phyloP scores from a whole-genome alignment of 306 rosid species.

The Fragaria nilgerrensis region DNA sequence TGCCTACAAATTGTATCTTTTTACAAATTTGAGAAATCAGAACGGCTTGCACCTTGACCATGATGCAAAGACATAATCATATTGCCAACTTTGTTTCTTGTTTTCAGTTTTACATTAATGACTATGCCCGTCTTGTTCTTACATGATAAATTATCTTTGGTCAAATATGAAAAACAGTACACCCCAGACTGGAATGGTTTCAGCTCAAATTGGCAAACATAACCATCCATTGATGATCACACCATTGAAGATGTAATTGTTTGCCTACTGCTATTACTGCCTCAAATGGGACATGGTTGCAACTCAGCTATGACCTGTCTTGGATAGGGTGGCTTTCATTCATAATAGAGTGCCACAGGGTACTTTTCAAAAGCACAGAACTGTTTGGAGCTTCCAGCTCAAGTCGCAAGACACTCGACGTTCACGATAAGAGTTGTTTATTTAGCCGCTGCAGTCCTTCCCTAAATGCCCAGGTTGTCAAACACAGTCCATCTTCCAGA shows the following conservation, averaged over 20 bases:
- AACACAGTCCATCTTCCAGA: no score
- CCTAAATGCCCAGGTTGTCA: not conserved
- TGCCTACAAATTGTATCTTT: conserved; percentile 15
- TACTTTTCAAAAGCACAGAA: not conserved
- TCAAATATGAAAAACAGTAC: not conserved
- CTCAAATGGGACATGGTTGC: not conserved
- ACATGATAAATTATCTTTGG: not conserved
- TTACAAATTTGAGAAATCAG: conserved; percentile 26
- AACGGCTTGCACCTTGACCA: conserved; percentile 4
- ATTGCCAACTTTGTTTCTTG: not conserved
- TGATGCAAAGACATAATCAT: not conserved
- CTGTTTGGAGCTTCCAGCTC: not conserved
- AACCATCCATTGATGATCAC: not conserved
- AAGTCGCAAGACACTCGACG: not conserved
- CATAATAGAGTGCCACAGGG: not conserved
- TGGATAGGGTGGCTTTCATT: not conserved
- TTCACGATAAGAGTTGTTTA: not conserved
- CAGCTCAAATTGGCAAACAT: not conserved
- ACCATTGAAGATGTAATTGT: not conserved
- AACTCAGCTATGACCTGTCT: not conserved
- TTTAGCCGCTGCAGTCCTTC: not conserved
- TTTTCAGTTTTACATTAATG: not conserved
- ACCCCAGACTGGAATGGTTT: not conserved
- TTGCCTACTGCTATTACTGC: not conserved
- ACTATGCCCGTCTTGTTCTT: not conserved